Conservation (phyloP, 768 basidiomycete species). For the Russula sp. region DNA sequence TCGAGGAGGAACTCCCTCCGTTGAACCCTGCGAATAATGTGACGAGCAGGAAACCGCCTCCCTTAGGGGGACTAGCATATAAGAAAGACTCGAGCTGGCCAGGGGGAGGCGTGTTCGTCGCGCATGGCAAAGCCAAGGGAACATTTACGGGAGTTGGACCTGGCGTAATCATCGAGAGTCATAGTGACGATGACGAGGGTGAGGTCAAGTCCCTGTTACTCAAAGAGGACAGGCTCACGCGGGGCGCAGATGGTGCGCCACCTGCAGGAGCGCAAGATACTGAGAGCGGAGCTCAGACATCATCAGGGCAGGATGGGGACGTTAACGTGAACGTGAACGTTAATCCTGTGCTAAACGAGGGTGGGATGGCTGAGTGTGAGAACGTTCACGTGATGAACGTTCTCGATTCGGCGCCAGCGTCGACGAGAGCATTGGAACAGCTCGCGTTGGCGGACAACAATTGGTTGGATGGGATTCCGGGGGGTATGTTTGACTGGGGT, state of each 20-base stretch:
- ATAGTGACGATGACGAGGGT: constrained; percentile 38
- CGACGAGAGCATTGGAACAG: constrained; percentile 51
- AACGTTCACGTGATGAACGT: constrained; percentile 78
- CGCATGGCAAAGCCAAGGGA: constrained; percentile 38
- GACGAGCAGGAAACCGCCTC: constrained; percentile 52
- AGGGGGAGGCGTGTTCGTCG: constrained; percentile 85
- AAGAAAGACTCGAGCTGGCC: constrained; percentile 76
- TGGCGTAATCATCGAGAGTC: constrained; percentile 52
- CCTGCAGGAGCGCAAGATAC: constrained; percentile 14
- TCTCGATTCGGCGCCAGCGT: constrained; percentile 58
- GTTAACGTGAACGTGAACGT: constrained; percentile 73
- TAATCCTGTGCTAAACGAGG: constrained; percentile 70
- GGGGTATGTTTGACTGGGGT: constrained; percentile 89
- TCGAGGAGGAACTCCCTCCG: constrained; percentile 49
- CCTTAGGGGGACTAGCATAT: constrained; percentile 58
- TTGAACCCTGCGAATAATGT: constrained; percentile 80
- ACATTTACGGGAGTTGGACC: constrained; percentile 46
- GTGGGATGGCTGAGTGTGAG: constrained; percentile 36
- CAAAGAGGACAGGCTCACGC: constrained; percentile 19
- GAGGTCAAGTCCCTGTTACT: constrained; percentile 24
- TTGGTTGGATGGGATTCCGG: constrained; percentile 75
- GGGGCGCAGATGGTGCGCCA: constrained; percentile 21
- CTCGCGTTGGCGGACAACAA: constrained; percentile 64
- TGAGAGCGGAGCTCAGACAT: constrained; percentile 45
- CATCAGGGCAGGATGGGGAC: constrained; percentile 44